A percentile compares a stretch with the other conserved stretches of the same genome.
These are phyloP conservation scores for Yamadazyma olivae DNA, from an alignment of 805 yeast species.

Conservation along the genomic window DNA sequence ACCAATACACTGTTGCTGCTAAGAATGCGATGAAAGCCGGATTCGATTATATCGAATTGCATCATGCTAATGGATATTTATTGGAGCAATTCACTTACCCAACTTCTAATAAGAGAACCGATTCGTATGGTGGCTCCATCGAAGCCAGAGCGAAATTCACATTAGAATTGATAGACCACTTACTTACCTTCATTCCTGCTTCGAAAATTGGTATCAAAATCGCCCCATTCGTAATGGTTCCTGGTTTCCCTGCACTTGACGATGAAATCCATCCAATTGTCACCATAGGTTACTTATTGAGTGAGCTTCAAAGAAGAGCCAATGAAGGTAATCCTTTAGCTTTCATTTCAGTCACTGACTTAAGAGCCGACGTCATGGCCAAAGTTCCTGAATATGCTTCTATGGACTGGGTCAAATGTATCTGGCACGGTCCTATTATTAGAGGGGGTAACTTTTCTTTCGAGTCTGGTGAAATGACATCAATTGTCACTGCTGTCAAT, in stretches of 20 bases:
- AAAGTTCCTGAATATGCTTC: constrained; percentile 10
- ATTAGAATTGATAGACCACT: constrained; percentile 34
- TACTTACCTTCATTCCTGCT: constrained; percentile 31
- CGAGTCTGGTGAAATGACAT: constrained; percentile 5
- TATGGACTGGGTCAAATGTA: constrained; percentile 18
- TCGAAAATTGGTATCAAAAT: constrained; percentile 28
- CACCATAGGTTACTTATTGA: constrained; percentile 26
- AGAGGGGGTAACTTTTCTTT: constrained; percentile 17
- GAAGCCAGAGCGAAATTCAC: constrained; percentile 36
- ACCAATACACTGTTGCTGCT: constrained; percentile 24
- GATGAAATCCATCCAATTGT: constrained; percentile 20
- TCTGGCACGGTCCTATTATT: constrained; percentile 28
- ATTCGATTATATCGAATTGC: constrained; percentile 39
- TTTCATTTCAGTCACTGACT: constrained; percentile 26
- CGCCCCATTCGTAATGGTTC: constrained; percentile 26
- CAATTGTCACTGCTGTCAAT: constrained; percentile 3
- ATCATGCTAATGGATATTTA: constrained; percentile 40
- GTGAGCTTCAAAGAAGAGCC: constrained; percentile 28
- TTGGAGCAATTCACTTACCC: constrained; percentile 36
- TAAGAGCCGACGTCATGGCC: constrained; percentile 16
- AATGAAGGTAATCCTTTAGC: constrained; percentile 26
- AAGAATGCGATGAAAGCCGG: constrained; percentile 30
- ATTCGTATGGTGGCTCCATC: constrained; percentile 32
- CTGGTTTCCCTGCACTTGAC: constrained; percentile 8
- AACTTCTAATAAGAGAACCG: constrained; percentile 29